phyloP scores from a whole-genome alignment of 345 rosid genomes.

The Aquilaria sinensis region DNA sequence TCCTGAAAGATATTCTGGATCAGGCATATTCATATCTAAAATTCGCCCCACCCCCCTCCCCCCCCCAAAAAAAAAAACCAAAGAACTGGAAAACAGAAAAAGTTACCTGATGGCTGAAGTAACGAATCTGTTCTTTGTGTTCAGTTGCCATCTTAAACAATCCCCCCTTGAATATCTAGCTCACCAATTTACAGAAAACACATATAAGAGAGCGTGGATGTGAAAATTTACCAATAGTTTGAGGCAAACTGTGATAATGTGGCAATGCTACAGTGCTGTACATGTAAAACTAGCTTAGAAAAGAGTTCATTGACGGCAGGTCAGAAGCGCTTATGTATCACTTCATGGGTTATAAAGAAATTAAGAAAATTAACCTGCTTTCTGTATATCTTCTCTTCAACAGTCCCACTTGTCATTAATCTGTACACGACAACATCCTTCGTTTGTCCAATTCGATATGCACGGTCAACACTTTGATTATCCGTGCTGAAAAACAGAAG shows the following conservation, averaged over 20 bases:
- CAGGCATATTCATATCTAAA: not conserved
- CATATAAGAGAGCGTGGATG: not conserved
- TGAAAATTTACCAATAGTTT: not conserved
- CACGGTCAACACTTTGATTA: constrained; percentile 98
- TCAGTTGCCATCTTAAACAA: constrained; percentile 94
- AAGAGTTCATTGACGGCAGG: too few relatives aligned
- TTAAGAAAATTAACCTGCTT: constrained; percentile 56
- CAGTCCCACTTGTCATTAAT: constrained; percentile 94
- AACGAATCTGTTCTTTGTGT: constrained; percentile 93
- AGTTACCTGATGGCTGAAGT: constrained; percentile 85
- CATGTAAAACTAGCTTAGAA: not conserved
- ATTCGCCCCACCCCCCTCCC: not conserved
- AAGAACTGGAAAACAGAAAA: constrained; percentile 1
- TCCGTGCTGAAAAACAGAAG: constrained; percentile 57
- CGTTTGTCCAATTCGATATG: constrained; percentile 92
- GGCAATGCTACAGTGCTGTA: not conserved
- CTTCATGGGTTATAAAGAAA: not conserved
- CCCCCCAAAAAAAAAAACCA: not conserved
- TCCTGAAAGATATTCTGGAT: constrained; percentile 39
- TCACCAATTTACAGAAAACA: constrained; percentile 1
- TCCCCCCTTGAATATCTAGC: constrained; percentile 89
- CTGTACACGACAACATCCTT: constrained; percentile 93
- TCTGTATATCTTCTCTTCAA: constrained; percentile 95
- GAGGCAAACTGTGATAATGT: too few relatives aligned
- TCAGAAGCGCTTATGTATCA: too few relatives aligned